phyloP scores from a whole-genome alignment of 2,329 filamentous ascomycete genomes.

The Emericellopsis cladophorae region DNA sequence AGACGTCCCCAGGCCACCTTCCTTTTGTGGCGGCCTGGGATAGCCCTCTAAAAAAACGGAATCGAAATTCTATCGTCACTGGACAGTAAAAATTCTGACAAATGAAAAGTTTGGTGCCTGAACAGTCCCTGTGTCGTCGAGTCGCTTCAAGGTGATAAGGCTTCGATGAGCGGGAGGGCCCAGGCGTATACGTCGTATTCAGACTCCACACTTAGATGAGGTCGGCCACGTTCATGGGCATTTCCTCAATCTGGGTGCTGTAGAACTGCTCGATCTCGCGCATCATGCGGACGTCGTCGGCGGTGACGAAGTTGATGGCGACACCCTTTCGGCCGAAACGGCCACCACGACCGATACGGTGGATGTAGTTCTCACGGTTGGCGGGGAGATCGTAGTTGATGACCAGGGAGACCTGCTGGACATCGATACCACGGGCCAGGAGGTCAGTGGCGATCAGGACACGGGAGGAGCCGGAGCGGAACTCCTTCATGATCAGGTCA shows the following conservation, averaged over 20 bases:
- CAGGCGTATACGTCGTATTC: neutral
- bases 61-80: constrained; percentile 21
- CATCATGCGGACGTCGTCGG: constrained; percentile 99
- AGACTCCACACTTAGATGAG: constrained; percentile 44
- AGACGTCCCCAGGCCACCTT: constrained; percentile 2
- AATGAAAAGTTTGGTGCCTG: neutral
- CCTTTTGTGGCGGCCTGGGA: constrained; percentile 1
- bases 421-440: constrained; percentile 97
- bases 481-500: constrained; percentile 99
- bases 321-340: constrained; percentile 99
- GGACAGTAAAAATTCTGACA: constrained; percentile 7
- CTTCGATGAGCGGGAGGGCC: neutral
- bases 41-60: constrained; percentile 3
- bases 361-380: constrained; percentile 99
- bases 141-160: neutral
- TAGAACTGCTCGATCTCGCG: constrained; percentile 99
- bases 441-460: constrained; percentile 97
- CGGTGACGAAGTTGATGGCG: constrained; percentile 99
- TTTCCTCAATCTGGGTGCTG: constrained; percentile 99
- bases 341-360: constrained; percentile 98
- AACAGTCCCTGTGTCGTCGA: neutral
- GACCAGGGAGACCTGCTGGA: constrained; percentile 98
- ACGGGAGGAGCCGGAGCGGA: constrained; percentile 96
- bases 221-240: constrained; percentile 89
- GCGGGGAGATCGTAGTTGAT: constrained; percentile 99